Percentiles rank a stretch among this genome's conserved stretches.
Conservation (phyloP, 371 early-diverging fungal species). For the Mortierella polycephala region DNA sequence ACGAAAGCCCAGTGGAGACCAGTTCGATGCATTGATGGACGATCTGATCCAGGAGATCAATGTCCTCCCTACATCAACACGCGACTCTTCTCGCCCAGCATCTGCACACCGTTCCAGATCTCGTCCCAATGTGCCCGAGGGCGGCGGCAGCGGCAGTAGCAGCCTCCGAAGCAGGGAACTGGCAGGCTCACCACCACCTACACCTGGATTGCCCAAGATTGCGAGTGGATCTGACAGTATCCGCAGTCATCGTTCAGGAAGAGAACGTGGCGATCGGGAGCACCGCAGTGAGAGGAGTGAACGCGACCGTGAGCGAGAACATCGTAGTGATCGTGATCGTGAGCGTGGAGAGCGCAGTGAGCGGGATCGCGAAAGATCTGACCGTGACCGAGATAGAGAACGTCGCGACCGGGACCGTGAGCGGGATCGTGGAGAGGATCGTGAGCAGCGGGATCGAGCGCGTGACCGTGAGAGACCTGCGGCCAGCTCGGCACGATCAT, state of each 20-base stretch:
- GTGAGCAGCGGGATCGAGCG: conserved; percentile 17
- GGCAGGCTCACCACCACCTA: conserved; percentile 41
- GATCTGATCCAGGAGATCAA: conserved; percentile 68
- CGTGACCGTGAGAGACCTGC: conserved; percentile 22
- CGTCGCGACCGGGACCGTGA: conserved; percentile 17
- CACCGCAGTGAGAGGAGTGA: conserved; percentile 32
- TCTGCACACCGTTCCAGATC: conserved; percentile 47
- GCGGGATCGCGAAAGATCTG: conserved; percentile 12
- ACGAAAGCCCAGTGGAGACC: conserved; percentile 49
- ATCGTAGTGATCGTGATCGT: conserved; percentile 25
- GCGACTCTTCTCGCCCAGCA: conserved; percentile 40
- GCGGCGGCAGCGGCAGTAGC: conserved; percentile 7
- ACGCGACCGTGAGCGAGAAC: conserved; percentile 25
- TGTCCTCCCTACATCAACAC: conserved; percentile 45
- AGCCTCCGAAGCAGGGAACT: conserved; percentile 15
- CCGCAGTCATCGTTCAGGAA: conserved; percentile 52
- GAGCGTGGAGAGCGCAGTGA: conserved; percentile 28
- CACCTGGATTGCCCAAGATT: conserved; percentile 37
- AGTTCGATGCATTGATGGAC: conserved; percentile 67
- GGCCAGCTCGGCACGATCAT: conserved; percentile 16
- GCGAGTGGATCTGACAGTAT: conserved; percentile 42
- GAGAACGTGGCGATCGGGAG: conserved; percentile 13
- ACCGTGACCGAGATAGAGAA: conserved; percentile 11
- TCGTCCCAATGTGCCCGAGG: conserved; percentile 46
- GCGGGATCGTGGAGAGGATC: conserved; percentile 15